Evolutionary conservation across 164 flowering plant species (phyloP).

Genomic region (Tetrastigma voinierianum): DNA sequence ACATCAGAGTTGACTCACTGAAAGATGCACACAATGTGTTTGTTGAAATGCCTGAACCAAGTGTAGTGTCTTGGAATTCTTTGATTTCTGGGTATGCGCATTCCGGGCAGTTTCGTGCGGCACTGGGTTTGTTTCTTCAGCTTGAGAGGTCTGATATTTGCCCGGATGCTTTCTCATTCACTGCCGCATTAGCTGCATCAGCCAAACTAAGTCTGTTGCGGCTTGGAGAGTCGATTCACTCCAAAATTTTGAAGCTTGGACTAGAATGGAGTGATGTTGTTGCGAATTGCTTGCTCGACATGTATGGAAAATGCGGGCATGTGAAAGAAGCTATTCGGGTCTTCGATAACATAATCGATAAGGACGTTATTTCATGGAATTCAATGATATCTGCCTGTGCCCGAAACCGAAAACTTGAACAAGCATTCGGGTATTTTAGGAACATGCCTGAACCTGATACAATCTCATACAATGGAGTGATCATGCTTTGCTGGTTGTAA

Average conservation of each 20-base stretch:
- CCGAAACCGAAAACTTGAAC: conserved; percentile 38
- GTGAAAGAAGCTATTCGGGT: conserved; percentile 42
- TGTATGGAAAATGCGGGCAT: conserved; percentile 65
- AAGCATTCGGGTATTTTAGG: conserved; percentile 35
- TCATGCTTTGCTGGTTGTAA: conserved; percentile 57
- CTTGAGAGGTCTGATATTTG: conserved; percentile 34
- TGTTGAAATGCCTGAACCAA: conserved; percentile 58
- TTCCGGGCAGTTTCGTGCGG: conserved; percentile 35
- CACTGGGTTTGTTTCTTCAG: conserved; percentile 39
- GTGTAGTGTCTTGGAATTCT: conserved; percentile 65
- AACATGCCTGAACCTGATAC: conserved; percentile 63
- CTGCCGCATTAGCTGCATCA: conserved; percentile 54
- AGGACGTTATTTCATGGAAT: conserved; percentile 67
- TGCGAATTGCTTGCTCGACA: conserved; percentile 62
- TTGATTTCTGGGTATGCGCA: conserved; percentile 57
- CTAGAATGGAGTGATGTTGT: conserved; percentile 31
- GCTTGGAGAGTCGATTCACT: conserved; percentile 49
- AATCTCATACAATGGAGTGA: conserved; percentile 61
- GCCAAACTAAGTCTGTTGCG: conserved; percentile 30
- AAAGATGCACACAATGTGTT: conserved; percentile 49
- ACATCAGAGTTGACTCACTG: conserved; percentile 28
- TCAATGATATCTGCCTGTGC: conserved; percentile 57
- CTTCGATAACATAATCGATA: conserved; percentile 33
- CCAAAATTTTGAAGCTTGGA: conserved; percentile 47
- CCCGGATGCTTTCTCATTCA: conserved; percentile 45